Conservation (phyloP, 495 filamentous ascomycete genomes). For the Corynascus novoguineensis region DNA sequence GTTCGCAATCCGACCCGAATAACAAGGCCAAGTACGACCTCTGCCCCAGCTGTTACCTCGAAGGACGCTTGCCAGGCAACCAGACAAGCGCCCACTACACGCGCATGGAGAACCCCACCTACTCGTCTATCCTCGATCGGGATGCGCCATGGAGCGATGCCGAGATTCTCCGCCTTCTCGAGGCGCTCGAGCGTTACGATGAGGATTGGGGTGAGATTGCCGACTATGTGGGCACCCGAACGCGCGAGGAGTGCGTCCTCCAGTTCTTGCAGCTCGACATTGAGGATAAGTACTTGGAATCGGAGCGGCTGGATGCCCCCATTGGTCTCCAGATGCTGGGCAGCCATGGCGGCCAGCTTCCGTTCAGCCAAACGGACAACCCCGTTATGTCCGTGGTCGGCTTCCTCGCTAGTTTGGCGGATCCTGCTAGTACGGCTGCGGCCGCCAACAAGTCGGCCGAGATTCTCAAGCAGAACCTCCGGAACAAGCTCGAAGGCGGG, state of each 20-base stretch:
- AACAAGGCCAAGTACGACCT: conserved; percentile 71
- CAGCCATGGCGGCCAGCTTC: conserved; percentile 64
- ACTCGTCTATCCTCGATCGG: conserved; percentile 66
- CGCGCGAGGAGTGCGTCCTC: conserved; percentile 92
- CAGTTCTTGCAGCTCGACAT: conserved; percentile 92
- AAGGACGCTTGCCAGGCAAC: conserved; percentile 70
- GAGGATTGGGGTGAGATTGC: conserved; percentile 93
- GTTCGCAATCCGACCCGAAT: conserved; percentile 52
- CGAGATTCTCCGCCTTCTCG: conserved; percentile 77
- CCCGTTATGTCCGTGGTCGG: conserved; percentile 91
- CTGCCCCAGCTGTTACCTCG: conserved; percentile 83
- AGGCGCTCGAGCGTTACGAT: conserved; percentile 84
- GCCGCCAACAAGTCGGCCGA: conserved; percentile 80
- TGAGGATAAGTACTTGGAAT: conserved; percentile 81
- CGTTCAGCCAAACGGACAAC: conserved; percentile 86
- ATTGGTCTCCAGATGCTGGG: conserved; percentile 57
- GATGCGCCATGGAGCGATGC: conserved; percentile 86
- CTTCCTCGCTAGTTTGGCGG: conserved; percentile 82
- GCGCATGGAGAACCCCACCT: conserved; percentile 78
- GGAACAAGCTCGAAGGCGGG: conserved; percentile 65
- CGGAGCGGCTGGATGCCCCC: conserved; percentile 56
- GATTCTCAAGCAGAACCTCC: conserved; percentile 70
- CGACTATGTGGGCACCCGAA: conserved; percentile 83
- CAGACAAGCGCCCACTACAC: conserved; percentile 70
- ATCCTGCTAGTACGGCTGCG: conserved; percentile 81